Base-by-base conservation (phyloP, 1,284 basidiomycete genomes). In the Puccinia hordei region DNA sequence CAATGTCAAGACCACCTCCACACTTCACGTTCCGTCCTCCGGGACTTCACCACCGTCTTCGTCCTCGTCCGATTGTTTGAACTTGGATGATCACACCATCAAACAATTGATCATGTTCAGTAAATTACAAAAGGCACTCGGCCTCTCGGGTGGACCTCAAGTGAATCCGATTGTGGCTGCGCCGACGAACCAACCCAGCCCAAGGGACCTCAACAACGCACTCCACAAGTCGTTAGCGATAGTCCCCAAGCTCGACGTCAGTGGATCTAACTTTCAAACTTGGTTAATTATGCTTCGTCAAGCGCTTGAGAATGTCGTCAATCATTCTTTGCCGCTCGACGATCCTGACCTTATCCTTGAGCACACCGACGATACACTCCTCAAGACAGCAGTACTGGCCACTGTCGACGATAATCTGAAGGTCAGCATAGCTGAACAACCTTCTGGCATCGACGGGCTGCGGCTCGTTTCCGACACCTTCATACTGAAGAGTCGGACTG, bases 281-380 rank as follows among this genome's bases (percentile, higher is more conserved):
- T 68, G 66, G 66, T 8, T 41, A 8, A 68, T 49, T 17, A 68
- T 68, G 66, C 9, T 68, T 19, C 33, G 46, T 2, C 66, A 68
- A 3, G 66, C 38, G 15, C 10, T 68, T 17, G 66, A 41, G 3
- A 15, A 22, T n/a, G n/a, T n/a, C n/a, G 41, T 24, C 38, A 49
- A 19, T 2, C 38, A 22, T 3, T 68, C 44, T n/a, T 3, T 24
- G 13, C 46, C 5, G 41, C 38, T 17, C 12, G 33, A 9, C 8
- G n/a, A n/a, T n/a, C n/a, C 19, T 30, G 55, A 57, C 55, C 24
- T 57, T 2, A 13, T 57, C n/a, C 13, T 57, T 12, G 24, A n/a
- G 5, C 1, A 24, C 10, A 38, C 27, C 17, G 66, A 68, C 10
- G 66, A 68, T 27, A 44, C 1, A 4, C 33, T 49, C 1, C 10